These are phyloP conservation scores for Yamadazyma oceani DNA, from an alignment of 1,139 yeast genomes.

Conservation along the genomic window DNA sequence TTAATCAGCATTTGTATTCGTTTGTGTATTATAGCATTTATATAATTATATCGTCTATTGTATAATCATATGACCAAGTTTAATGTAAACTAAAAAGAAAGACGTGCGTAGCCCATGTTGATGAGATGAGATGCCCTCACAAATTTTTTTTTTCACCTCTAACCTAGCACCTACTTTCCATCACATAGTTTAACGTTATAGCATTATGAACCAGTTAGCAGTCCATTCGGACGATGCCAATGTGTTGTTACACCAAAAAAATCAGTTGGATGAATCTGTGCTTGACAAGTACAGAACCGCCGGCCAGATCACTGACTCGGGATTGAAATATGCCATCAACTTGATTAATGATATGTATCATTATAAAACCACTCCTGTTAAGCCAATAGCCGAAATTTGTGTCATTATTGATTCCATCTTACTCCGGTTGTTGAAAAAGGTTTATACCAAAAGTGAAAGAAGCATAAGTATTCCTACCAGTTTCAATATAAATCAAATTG, in stretches of 20 bases:
- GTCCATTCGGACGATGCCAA: constrained; percentile 72
- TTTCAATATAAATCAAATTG: constrained; percentile 78
- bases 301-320: constrained; percentile 90
- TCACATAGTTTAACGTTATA: no score
- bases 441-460: constrained; percentile 65
- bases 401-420: constrained; percentile 76
- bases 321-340: constrained; percentile 62
- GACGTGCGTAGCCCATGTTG: no score
- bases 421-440: constrained; percentile 51
- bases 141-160: constrained; percentile 3
- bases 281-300: constrained; percentile 85
- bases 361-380: constrained; percentile 43
- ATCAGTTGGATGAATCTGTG: constrained; percentile 59
- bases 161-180: no score
- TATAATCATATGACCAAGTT: neutral
- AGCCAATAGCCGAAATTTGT: constrained; percentile 75
- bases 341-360: constrained; percentile 75
- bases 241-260: constrained; percentile 70
- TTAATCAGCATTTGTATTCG: neutral
- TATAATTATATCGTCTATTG: neutral
- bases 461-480: constrained; percentile 93
- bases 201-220: constrained; percentile 48
- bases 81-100: no score
- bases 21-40: constrained; percentile 1
- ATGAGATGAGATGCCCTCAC: constrained; percentile 3